Conservation (phyloP, 192 early-diverging fungal genomes). For the Pilobolus umbonatus region DNA sequence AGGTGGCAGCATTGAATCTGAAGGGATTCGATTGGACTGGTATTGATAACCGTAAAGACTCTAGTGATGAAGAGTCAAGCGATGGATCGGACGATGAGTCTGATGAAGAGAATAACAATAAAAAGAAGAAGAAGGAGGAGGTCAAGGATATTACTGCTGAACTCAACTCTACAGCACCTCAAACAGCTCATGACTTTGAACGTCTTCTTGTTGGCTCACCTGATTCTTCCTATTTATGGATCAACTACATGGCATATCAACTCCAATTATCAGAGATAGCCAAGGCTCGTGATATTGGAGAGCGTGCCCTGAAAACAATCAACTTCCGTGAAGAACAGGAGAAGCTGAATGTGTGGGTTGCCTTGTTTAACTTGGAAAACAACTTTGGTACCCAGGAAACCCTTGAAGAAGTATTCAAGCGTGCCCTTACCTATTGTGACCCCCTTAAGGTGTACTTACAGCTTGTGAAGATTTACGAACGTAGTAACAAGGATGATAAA, state of each 20-base stretch:
- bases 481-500: constrained; percentile 67
- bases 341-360: constrained; percentile 98
- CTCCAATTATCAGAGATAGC: constrained; percentile 88
- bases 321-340: constrained; percentile 90
- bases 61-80: constrained; percentile 44
- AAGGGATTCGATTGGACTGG: constrained; percentile 40
- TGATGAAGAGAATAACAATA: constrained; percentile 38
- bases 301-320: constrained; percentile 91
- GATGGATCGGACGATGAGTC: constrained; percentile 21
- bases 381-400: constrained; percentile 82
- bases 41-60: constrained; percentile 39
- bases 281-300: constrained; percentile 90
- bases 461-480: constrained; percentile 86
- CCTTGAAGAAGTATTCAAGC: constrained; percentile 79
- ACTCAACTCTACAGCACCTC: constrained; percentile 61
- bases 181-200: constrained; percentile 84
- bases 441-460: constrained; percentile 87
- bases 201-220: constrained; percentile 90
- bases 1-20: constrained; percentile 26
- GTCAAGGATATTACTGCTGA: constrained; percentile 68
- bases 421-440: constrained; percentile 80
- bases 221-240: constrained; percentile 96
- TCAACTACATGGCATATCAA: constrained; percentile 99
- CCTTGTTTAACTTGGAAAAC: constrained; percentile 93
- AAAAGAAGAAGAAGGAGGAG: constrained; percentile 56